Base-by-base conservation (phyloP, 2,329 filamentous ascomycete genomes). In the Harringtonia aguacate region DNA sequence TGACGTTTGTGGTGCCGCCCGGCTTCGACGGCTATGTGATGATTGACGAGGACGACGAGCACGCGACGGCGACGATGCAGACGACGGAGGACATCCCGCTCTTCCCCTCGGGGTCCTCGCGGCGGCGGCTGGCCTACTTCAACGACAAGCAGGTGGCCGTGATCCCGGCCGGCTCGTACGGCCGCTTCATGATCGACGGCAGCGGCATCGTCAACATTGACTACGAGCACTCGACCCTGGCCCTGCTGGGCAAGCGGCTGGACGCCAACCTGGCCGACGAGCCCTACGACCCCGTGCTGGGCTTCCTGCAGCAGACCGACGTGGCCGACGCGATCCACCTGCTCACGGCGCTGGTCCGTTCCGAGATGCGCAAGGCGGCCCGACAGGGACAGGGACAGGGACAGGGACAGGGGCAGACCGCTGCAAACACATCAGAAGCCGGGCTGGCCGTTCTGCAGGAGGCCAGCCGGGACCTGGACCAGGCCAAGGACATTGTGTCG, bases 11-110 rank as follows among this genome's bases (percentile, higher is more conserved):
- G 13, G 71, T 95, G n/a, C 81, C 86, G 1, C 63, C 72, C 0
- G 63, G 74, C 28, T 95, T 94, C 58, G 72, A 74, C 35, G 77
- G 75, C 30, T 95, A 94, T 53, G 76, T 81, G 48, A 77, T 89
- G 13, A 79, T 84, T 33, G 79, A 84, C 43, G 89, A 95, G 61
- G 86, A 95, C 50, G 85, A 92, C 47, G 89, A 92, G 52, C 49
- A 49, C 17, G 35, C 45, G 15, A 79, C 77, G 22, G 92, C 94
- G 53, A 78, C 77, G 17, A 84, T 95, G 48, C 72, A 76, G 48
- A 73, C 95, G 4, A 66, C 72, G 1, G 68, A 72, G 36, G 72
- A 80, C 41, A 64, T 89, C 8, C 69, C 78, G 2, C 69, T 89
- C 3, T 83, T 90, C 48, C 63, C 62, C 5, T 57, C 69, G 49